Evolutionary conservation across 495 filamentous ascomycete genomes (phyloP), one percentile per base, ranked within the genome.

Genomic region (Podospora conica): DNA sequence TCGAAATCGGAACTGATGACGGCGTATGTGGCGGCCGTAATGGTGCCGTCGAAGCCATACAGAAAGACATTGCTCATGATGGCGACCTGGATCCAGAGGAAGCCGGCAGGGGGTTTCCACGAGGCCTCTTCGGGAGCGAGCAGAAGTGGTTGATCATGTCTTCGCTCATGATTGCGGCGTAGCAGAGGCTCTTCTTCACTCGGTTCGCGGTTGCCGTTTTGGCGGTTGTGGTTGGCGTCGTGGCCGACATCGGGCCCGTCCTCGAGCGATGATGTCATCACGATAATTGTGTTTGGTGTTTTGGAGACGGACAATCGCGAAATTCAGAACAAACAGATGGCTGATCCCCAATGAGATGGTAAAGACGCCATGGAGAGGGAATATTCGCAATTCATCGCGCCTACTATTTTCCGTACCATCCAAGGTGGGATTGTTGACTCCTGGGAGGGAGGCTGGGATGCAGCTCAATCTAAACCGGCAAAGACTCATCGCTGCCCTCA

Each of bases 51-150:
- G 67, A 88, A 88, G 9, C 85, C 87, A 29, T 83, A 82, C 12
- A 90, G 80, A 59, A 90, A 88, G 4, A 89, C 85, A 58, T 88
- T 88, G 24, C 84, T 80, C 80, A 88, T 86, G 69, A 88, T 86
- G 10, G 85, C 84, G 75, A 77, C 69, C 67, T 82, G 74, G 33
- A 82, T 81, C 76, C 76, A 80, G n/a, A 74, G 1, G 66, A 82
- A 82, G 21, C 77, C 74, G 0, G 64, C 65, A 3, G 76, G 79
- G 9, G 76, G 68, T 23, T 68, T 69, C 78, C 78, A 80, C 10
- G 57, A 69, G 6, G 73, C 74, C 3, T 75, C 71, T 3, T 73
- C 66, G 1, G 72, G 74, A 1, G 77, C 64, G 12, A 63, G 68
- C 29, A 86, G 72, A 6, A 85, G 73, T 2, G 71, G 71, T 15